Base-by-base conservation (phyloP, 805 yeast genomes). In the Yamadazyma takamatsuzukensis region DNA sequence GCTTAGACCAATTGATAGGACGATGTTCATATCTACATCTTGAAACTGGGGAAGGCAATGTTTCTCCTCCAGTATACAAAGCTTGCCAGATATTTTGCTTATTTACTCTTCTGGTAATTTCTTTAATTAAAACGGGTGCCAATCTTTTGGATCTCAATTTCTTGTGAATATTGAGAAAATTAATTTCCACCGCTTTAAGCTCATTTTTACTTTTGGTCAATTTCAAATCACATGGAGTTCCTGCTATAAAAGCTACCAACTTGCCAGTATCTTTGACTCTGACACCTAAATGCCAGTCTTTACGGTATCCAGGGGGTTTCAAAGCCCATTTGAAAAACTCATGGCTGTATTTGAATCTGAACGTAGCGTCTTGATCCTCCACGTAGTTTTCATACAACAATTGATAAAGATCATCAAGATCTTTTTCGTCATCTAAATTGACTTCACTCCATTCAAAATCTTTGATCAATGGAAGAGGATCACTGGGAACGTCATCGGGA, bases 221-320 rank as follows among this genome's bases (percentile, higher is more conserved):
- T 29, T 70, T 60, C 40, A 93, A 63, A 15, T 67, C 70, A 10
- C 83, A 70, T 2, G 98, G 98, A 30, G 88, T 81, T 6, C 94
- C 98, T 22, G 90, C 77, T 47, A 93, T 93, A 51, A 90, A 93
- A 0, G 94, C 97, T 32, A 93, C 89, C 43, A 93, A 69, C 56
- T 84, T 83, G 1, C 80, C 78, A 18, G 84, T 76, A 2, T 69
- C 71, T 43, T 76, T 78, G 18, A 87, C 97, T 24, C 97, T 72
- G 11, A 93, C 96, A 44, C 97, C 97, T 21, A 87, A 83, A 48
- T 83, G 83, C 95, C 97, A 90, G 10, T 89, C 90, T 34, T 70
- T 65, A 30, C 70, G 69, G 84, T 90, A 90, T 12, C 97, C 97
- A 0, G 98, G 98, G 2, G 95, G 85, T 43, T 83, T 82, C 47